A percentile compares a stretch with the other conserved stretches of the same genome.
Evolutionary conservation across 1,284 basidiomycete species (phyloP).

Genomic region (Xerocomus minutiporus): DNA sequence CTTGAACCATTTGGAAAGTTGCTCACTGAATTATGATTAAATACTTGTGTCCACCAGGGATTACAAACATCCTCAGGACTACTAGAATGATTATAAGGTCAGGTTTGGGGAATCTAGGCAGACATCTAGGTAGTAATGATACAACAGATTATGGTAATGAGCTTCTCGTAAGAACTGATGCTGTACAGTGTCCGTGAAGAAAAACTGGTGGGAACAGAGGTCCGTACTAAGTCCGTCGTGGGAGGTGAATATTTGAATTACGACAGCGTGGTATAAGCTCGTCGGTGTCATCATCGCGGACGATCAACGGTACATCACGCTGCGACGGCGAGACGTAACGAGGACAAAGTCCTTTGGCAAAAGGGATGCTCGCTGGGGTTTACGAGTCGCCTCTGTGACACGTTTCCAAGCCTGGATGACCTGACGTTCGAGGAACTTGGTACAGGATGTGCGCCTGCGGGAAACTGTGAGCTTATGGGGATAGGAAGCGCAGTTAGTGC

Average conservation of each 20-base stretch:
- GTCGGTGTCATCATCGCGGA: constrained; percentile 9
- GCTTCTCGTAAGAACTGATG: background rate
- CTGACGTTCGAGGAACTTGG: constrained; percentile 53
- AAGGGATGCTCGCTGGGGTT: constrained; percentile 47
- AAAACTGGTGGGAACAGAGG: background rate
- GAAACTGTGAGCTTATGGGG: background rate
- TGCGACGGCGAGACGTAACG: constrained; percentile 51
- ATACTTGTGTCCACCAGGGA: background rate
- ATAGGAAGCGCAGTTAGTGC: background rate
- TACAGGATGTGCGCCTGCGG: constrained; percentile 34
- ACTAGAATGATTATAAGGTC: background rate
- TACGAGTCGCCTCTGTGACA: constrained; percentile 50
- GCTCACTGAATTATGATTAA: too few species aligned
- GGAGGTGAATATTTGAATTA: constrained; percentile 6
- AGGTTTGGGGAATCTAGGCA: background rate
- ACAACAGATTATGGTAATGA: background rate
- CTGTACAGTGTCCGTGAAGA: constrained; percentile 10
- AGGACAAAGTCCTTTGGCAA: constrained; percentile 58
- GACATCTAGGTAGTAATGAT: background rate
- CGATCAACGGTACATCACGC: constrained; percentile 34
- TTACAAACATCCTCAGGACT: background rate
- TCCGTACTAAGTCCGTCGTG: constrained; percentile 4
- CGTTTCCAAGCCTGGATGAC: constrained; percentile 58
- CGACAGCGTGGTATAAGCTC: constrained; percentile 6
- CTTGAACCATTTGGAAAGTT: background rate